These are phyloP conservation scores for Candida endomychidarum DNA, from an alignment of 805 yeast genomes.

Conservation along the genomic window DNA sequence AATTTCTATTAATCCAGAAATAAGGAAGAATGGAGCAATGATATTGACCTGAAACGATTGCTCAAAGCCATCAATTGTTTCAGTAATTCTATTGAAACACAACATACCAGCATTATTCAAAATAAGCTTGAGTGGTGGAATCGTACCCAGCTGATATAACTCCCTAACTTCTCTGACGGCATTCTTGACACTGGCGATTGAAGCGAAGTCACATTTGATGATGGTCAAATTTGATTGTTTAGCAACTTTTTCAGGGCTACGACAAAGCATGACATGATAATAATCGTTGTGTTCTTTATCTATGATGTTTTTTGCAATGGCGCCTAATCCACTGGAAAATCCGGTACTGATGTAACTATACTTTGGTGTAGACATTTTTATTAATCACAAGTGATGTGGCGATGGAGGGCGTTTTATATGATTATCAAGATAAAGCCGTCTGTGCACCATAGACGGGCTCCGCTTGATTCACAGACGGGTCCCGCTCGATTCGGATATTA, in stretches of 20 bases:
- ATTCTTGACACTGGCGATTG: slow-evolving; percentile 4
- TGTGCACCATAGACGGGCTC: no score
- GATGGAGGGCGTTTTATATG: no score
- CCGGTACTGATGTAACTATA: slow-evolving; percentile 7
- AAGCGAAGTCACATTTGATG: slow-evolving; percentile 7
- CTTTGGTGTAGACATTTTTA: no score
- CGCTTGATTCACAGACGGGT: no score
- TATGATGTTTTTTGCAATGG: neutral
- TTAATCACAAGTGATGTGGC: no score
- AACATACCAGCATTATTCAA: slow-evolving; percentile 7
- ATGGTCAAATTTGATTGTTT: neutral
- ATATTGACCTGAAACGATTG: slow-evolving; percentile 8
- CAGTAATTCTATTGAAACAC: neutral
- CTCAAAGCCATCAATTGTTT: slow-evolving; percentile 9
- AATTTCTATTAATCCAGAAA: slow-evolving; percentile 4
- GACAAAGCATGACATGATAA: slow-evolving; percentile 11
- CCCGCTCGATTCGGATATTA: no score
- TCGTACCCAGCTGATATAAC: neutral
- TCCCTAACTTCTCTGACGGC: neutral
- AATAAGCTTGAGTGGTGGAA: slow-evolving; percentile 8
- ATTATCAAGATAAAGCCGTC: no score
- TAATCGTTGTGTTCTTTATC: slow-evolving; percentile 1
- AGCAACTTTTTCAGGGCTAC: neutral
- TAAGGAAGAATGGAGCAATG: slow-evolving; percentile 2
- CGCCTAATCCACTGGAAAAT: slow-evolving; percentile 6